Conservation (phyloP, 352 stramenopile genomes). For the Globisporangium abappressorium region DNA sequence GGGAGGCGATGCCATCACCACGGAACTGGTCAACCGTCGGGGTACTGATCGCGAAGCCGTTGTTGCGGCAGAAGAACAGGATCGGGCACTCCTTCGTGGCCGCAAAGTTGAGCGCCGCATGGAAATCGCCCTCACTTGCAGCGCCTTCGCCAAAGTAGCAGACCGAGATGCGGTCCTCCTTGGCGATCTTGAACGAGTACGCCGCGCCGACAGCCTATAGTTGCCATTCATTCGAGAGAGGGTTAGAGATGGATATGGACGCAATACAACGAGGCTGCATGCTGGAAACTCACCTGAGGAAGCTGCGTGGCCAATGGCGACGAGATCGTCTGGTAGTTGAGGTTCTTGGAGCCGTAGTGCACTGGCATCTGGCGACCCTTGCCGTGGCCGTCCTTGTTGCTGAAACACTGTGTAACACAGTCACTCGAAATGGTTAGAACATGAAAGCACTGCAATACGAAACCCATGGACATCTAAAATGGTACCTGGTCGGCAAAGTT, state of each 20-base stretch:
- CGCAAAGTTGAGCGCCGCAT: slow-evolving; percentile 96
- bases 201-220: slow-evolving; percentile 92
- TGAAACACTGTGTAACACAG: slow-evolving; percentile 82
- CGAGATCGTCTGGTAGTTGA: slow-evolving; percentile 98
- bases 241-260: not conserved
- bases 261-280: not conserved
- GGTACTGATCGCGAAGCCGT: slow-evolving; percentile 98
- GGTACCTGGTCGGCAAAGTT: slow-evolving; percentile 94
- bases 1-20: slow-evolving; percentile 95
- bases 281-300: slow-evolving; percentile 63
- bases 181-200: slow-evolving; percentile 95
- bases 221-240: not conserved
- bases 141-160: slow-evolving; percentile 98
- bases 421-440: not conserved
- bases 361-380: slow-evolving; percentile 98
- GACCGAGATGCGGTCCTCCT: slow-evolving; percentile 89
- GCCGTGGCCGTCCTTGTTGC: slow-evolving; percentile 94
- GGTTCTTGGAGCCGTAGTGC: slow-evolving; percentile 94
- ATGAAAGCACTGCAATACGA: not conserved
- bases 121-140: slow-evolving; percentile 96
- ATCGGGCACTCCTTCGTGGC: slow-evolving; percentile 94
- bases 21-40: slow-evolving; percentile 95
- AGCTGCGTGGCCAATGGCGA: slow-evolving; percentile 97
- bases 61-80: slow-evolving; percentile 98
- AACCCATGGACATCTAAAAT: not conserved